phyloP scores from a whole-genome alignment of 306 rosid species.

The Dicorynia guianensis region DNA sequence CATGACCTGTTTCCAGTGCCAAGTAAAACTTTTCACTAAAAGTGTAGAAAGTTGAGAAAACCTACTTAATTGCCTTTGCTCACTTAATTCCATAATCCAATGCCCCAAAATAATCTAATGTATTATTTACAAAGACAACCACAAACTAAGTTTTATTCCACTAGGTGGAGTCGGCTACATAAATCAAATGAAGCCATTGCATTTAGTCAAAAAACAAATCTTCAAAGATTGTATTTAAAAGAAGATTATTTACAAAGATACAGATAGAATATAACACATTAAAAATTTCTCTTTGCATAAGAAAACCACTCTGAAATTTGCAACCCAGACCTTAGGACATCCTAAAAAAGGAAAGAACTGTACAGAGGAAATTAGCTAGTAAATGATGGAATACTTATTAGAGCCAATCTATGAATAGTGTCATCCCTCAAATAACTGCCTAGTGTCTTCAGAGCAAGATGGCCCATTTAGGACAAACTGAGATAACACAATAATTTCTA shows the following conservation, averaged over 20 bases:
- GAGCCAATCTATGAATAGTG: slow-evolving; percentile 3
- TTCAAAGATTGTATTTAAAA: too few relatives aligned
- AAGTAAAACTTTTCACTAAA: slow-evolving; percentile 36
- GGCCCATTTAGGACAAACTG: not conserved
- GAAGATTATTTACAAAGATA: not conserved
- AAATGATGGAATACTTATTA: not conserved
- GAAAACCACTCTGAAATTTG: slow-evolving; percentile 19
- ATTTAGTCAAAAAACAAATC: too few relatives aligned
- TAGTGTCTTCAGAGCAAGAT: slow-evolving; percentile 3
- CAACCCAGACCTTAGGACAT: slow-evolving; percentile 26
- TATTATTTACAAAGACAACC: slow-evolving; percentile 17
- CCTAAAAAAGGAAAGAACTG: slow-evolving; percentile 27
- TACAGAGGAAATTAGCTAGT: not conserved
- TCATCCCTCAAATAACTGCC: slow-evolving; percentile 17
- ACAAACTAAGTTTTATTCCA: too few relatives aligned
- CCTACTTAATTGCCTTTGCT: slow-evolving; percentile 16
- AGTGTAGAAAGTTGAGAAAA: slow-evolving; percentile 36
- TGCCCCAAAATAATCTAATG: not conserved
- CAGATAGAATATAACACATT: slow-evolving; percentile 18
- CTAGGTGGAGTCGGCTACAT: too few relatives aligned
- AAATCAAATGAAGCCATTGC: too few relatives aligned
- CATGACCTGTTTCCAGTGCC: slow-evolving; percentile 72
- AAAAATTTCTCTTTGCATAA: not conserved
- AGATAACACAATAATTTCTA: slow-evolving; percentile 22
- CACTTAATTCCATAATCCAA: slow-evolving; percentile 9